These are phyloP conservation scores for Acer saccharum DNA, from an alignment of 345 rosid species.

Conservation along the genomic window DNA sequence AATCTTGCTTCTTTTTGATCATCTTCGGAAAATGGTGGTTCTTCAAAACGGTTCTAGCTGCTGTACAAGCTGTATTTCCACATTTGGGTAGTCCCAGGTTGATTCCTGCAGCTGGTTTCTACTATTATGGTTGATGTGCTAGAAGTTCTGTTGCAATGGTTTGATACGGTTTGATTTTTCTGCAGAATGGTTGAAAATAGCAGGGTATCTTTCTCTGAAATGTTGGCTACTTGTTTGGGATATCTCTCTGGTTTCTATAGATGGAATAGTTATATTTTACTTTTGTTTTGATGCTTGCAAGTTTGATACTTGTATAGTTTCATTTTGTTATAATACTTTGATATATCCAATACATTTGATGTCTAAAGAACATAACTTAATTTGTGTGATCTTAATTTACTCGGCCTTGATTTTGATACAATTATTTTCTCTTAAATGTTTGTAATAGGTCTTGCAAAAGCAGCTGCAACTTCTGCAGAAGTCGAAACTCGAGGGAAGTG, in stretches of 20 bases:
- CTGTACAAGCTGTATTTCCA: background rate
- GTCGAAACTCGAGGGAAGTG: conserved; percentile 24
- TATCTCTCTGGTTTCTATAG: too few species aligned
- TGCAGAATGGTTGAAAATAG: background rate
- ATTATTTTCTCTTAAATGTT: background rate
- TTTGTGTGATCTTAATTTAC: background rate
- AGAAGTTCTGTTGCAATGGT: background rate
- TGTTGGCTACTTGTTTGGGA: background rate
- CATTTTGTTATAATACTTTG: background rate
- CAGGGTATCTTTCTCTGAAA: background rate
- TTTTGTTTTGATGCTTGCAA: background rate
- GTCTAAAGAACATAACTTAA: background rate
- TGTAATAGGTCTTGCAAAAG: conserved; percentile 38
- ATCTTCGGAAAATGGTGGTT: background rate
- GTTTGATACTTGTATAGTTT: background rate
- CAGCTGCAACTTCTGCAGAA: conserved; percentile 36
- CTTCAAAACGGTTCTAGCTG: background rate
- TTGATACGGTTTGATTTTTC: background rate
- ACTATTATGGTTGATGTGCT: background rate
- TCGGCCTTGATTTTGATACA: background rate
- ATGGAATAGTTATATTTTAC: background rate
- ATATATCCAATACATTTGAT: too few species aligned
- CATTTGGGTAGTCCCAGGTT: background rate
- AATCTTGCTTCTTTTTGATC: background rate
- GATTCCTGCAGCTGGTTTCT: too few species aligned